These are phyloP conservation scores for Graphilbum sp. DNA, from an alignment of 2,329 filamentous ascomycete species.

Conservation along the genomic window DNA sequence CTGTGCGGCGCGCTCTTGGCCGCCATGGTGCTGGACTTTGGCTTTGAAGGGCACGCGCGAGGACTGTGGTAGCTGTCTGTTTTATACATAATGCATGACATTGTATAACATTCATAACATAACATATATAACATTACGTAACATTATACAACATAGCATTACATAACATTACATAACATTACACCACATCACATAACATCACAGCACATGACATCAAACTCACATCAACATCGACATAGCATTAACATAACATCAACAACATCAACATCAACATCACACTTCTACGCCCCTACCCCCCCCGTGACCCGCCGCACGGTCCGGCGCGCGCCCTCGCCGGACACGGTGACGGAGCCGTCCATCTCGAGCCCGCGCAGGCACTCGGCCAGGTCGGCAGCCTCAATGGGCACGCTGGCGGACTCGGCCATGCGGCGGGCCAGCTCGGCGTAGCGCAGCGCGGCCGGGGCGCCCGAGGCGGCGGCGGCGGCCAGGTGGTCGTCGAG, in stretches of 20 bases:
- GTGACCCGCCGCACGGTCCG: conserved; percentile 66
- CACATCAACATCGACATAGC: too few relatives aligned
- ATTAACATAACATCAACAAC: too few relatives aligned
- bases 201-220: too few relatives aligned
- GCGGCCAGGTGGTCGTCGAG: conserved; percentile 75
- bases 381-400: conserved; percentile 68
- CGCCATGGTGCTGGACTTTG: conserved; percentile 68
- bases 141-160: too few relatives aligned
- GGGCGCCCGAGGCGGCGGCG: conserved; percentile 27
- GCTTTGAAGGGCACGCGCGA: conserved; percentile 51
- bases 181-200: too few relatives aligned
- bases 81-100: too few relatives aligned
- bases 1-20: conserved; percentile 59
- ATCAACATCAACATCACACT: too few relatives aligned
- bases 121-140: too few relatives aligned
- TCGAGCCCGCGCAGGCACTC: conserved; percentile 70
- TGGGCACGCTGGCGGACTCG: conserved; percentile 51
- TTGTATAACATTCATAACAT: too few relatives aligned
- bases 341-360: conserved; percentile 65
- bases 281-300: too few relatives aligned
- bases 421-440: conserved; percentile 60
- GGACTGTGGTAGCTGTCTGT: conserved; percentile 27
- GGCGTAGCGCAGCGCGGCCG: conserved; percentile 47
- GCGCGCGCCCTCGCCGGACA: conserved; percentile 71
- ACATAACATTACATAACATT: too few relatives aligned